A percentile compares a stretch with the other conserved stretches of the same genome.
These are phyloP conservation scores for Nannizziopsis arthrosporioides DNA, from an alignment of 2,329 filamentous ascomycete species.

Conservation along the genomic window DNA sequence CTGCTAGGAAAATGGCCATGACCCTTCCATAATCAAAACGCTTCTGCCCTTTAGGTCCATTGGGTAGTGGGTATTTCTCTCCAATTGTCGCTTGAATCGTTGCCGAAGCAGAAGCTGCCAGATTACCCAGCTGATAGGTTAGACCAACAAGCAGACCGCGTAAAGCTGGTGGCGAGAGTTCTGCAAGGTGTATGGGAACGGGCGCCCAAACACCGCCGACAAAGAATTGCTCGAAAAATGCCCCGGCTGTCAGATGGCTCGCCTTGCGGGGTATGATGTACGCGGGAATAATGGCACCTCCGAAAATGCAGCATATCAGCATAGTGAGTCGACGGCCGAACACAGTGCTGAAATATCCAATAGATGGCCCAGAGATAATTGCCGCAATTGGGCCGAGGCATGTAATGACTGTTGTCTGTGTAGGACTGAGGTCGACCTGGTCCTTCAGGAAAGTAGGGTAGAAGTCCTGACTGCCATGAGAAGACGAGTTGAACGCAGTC, in stretches of 20 bases:
- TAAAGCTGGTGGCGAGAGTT: slow-evolving; percentile 49
- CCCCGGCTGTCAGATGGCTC: slow-evolving; percentile 59
- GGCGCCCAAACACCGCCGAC: slow-evolving; percentile 68
- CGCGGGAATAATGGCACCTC: slow-evolving; percentile 69
- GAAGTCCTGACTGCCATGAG: slow-evolving; percentile 59
- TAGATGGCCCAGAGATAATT: slow-evolving; percentile 53
- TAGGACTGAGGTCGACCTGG: slow-evolving; percentile 44
- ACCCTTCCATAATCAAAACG: slow-evolving; percentile 69
- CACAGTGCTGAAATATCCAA: slow-evolving; percentile 58
- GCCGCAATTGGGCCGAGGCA: slow-evolving; percentile 62
- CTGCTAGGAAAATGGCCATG: slow-evolving; percentile 84
- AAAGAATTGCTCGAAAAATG: slow-evolving; percentile 74
- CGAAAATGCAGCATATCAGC: slow-evolving; percentile 50
- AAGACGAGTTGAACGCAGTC: slow-evolving; percentile 77
- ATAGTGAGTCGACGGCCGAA: slow-evolving; percentile 59
- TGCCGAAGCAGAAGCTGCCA: slow-evolving; percentile 50
- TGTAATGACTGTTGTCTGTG: slow-evolving; percentile 56
- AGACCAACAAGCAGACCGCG: slow-evolving; percentile 53
- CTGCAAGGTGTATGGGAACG: slow-evolving; percentile 59
- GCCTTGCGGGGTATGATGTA: slow-evolving; percentile 56
- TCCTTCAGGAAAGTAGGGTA: slow-evolving; percentile 51
- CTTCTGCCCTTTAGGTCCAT: slow-evolving; percentile 37
- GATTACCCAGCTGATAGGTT: slow-evolving; percentile 52
- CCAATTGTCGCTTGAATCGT: slow-evolving; percentile 68
- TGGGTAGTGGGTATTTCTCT: slow-evolving; percentile 58